phyloP scores from a whole-genome alignment of 2,329 filamentous ascomycete genomes.

The Fusarium nodosum region DNA sequence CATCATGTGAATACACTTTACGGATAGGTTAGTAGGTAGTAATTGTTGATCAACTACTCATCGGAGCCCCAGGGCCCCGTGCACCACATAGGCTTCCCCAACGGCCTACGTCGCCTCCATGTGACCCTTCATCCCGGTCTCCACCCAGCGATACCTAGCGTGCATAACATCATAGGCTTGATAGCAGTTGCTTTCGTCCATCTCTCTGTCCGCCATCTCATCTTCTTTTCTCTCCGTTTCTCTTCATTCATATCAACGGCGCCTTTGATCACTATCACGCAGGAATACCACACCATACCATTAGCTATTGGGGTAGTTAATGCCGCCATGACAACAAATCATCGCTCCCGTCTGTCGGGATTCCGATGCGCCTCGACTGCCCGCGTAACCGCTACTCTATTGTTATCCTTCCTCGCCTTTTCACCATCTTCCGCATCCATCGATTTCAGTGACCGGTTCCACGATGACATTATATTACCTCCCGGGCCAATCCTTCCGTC shows the following conservation, averaged over 20 bases:
- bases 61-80: constrained; percentile 17
- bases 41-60: constrained; percentile 17
- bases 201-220: constrained; percentile 18
- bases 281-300: constrained; percentile 11
- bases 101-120: constrained; percentile 31
- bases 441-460: constrained; percentile 53
- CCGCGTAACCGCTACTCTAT: constrained; percentile 72
- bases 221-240: constrained; percentile 13
- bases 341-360: constrained; percentile 32
- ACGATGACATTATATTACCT: constrained; percentile 61
- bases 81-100: constrained; percentile 35
- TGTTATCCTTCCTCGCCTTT: constrained; percentile 77
- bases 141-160: constrained; percentile 43
- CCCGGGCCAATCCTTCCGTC: constrained; percentile 58
- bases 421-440: constrained; percentile 60
- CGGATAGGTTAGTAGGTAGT: neutral
- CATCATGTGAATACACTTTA: constrained; percentile 19
- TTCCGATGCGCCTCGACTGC: constrained; percentile 67
- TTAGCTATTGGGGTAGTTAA: constrained; percentile 25
- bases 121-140: constrained; percentile 35
- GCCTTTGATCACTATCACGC: constrained; percentile 3
- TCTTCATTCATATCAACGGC: constrained; percentile 24
- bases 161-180: constrained; percentile 51
- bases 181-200: constrained; percentile 37
- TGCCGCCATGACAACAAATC: constrained; percentile 42